Percentiles rank a stretch among this genome's conserved stretches.
phyloP scores from a whole-genome alignment of 495 filamentous ascomycete genomes.

The Penicillium lagena region DNA sequence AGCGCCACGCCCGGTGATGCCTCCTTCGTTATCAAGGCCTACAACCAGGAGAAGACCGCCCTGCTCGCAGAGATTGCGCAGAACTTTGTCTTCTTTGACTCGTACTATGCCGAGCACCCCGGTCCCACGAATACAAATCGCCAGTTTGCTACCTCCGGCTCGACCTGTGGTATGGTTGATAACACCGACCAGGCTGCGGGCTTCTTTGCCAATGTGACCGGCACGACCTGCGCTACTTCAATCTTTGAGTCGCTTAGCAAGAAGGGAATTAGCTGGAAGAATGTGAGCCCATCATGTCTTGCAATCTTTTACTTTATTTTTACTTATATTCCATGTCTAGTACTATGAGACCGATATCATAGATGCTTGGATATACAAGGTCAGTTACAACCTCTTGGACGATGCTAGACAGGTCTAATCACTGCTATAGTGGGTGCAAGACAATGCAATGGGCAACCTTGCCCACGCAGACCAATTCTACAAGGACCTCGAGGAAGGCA shows the following conservation, averaged over 20 bases:
- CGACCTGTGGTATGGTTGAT: slow-evolving; percentile 26
- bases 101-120: slow-evolving; percentile 34
- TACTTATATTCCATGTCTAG: slow-evolving; percentile 4
- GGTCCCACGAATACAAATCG: slow-evolving; percentile 35
- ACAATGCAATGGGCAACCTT: slow-evolving; percentile 32
- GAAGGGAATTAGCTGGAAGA: slow-evolving; percentile 30
- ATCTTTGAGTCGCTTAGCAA: slow-evolving; percentile 29
- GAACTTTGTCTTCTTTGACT: slow-evolving; percentile 38
- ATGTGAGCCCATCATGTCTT: slow-evolving; percentile 9
- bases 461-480: slow-evolving; percentile 36
- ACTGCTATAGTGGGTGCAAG: slow-evolving; percentile 24
- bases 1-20: slow-evolving; percentile 29
- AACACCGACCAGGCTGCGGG: slow-evolving; percentile 26
- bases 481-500: slow-evolving; percentile 36
- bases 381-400: neutral
- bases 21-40: slow-evolving; percentile 35
- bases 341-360: slow-evolving; percentile 39
- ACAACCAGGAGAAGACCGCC: slow-evolving; percentile 28
- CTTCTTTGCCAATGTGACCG: slow-evolving; percentile 28
- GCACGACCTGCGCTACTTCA: slow-evolving; percentile 29
- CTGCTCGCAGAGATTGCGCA: slow-evolving; percentile 27
- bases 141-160: slow-evolving; percentile 34
- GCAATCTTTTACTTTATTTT: neutral
- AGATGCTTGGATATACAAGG: slow-evolving; percentile 34
- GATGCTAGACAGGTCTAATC: too few species aligned